phyloP scores from a whole-genome alignment of 352 stramenopile species.

The Elongisporangium undulatum region DNA sequence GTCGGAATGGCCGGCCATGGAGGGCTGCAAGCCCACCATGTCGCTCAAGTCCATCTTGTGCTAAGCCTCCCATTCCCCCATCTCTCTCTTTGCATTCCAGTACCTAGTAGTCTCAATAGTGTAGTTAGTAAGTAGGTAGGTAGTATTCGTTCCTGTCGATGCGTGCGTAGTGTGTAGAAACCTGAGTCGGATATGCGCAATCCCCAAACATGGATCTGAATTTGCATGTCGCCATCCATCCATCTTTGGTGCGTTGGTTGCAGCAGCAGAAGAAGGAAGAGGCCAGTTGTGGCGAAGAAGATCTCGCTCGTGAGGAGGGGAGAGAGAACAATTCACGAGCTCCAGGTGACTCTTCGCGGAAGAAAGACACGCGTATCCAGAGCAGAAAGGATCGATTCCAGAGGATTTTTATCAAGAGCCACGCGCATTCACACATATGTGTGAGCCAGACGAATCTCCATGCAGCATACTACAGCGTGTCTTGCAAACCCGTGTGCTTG shows the following conservation, averaged over 20 bases:
- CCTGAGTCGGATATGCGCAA: background rate
- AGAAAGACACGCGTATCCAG: background rate
- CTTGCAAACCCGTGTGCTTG: background rate
- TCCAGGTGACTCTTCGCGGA: background rate
- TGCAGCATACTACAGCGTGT: background rate
- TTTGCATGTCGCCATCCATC: background rate
- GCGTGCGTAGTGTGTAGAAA: background rate
- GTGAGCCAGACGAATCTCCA: background rate
- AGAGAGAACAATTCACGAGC: background rate
- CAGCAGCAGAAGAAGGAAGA: background rate
- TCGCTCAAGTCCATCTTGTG: slow-evolving; percentile 74
- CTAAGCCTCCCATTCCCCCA: slow-evolving; percentile 13
- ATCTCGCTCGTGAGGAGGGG: background rate
- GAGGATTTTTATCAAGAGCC: background rate
- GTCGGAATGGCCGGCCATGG: slow-evolving; percentile 5
- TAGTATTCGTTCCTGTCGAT: background rate
- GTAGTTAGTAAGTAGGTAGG: background rate
- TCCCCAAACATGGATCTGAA: background rate
- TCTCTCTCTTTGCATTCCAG: background rate
- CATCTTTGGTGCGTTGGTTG: background rate
- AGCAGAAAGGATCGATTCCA: background rate
- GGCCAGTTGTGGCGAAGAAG: background rate
- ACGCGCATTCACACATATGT: too few species aligned
- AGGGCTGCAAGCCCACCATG: slow-evolving; percentile 48
- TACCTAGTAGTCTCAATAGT: background rate